A percentile compares a stretch with the other conserved stretches of the same genome.
phyloP scores from a whole-genome alignment of 2,329 filamentous ascomycete species.

The Geosmithia morbida region DNA sequence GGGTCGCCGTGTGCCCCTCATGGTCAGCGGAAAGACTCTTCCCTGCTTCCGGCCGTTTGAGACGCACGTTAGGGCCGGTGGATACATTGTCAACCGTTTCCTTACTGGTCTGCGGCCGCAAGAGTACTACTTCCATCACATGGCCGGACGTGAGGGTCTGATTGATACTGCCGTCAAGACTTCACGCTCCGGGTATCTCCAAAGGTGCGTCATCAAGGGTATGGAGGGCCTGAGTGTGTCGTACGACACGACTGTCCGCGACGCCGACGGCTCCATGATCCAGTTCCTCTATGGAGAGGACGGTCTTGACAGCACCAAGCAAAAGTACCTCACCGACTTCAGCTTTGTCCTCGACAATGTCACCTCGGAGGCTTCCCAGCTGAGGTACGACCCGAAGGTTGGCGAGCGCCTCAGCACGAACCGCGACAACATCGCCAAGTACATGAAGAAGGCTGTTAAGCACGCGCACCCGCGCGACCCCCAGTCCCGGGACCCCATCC shows the following conservation, averaged over 20 bases:
- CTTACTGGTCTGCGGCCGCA: conserved; percentile 94
- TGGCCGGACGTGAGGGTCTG: conserved; percentile 95
- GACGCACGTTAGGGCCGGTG: conserved; percentile 75
- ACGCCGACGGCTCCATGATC: conserved; percentile 82
- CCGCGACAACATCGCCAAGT: conserved; percentile 50
- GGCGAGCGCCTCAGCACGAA: conserved; percentile 31
- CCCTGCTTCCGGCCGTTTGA: conserved; percentile 92
- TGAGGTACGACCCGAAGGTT: conserved; percentile 47
- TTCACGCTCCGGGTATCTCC: conserved; percentile 88
- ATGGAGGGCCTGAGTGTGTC: conserved; percentile 90
- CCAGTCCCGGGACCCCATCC: conserved; percentile 60
- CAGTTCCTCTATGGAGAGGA: conserved; percentile 97
- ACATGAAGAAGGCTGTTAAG: conserved; percentile 72
- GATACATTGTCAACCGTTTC: conserved; percentile 91
- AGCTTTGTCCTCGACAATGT: conserved; percentile 82
- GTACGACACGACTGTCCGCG: conserved; percentile 88
- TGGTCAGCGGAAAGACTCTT: conserved; percentile 94
- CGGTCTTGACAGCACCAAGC: conserved; percentile 85
- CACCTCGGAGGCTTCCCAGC: conserved; percentile 60
- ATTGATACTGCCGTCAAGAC: conserved; percentile 99
- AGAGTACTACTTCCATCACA: conserved; percentile 98
- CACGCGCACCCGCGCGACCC: conserved; percentile 41
- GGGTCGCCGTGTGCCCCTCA: conserved; percentile 83
- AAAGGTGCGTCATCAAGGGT: conserved; percentile 94
- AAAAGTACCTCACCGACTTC: conserved; percentile 82